Evolutionary conservation across 371 early-diverging fungal genomes (phyloP).

Genomic region (Mucor saturninus): DNA sequence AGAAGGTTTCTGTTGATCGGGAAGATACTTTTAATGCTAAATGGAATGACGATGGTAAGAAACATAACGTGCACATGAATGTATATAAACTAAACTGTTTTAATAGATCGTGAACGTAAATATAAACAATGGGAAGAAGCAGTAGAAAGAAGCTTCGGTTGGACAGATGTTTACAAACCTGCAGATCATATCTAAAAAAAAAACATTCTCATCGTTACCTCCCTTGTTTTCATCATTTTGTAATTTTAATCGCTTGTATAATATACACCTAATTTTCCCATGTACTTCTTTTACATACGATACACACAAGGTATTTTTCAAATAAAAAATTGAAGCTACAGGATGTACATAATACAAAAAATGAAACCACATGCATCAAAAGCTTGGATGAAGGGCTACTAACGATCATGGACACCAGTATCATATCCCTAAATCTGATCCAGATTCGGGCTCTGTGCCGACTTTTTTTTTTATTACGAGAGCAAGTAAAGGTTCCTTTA

Average conservation of each 20-base stretch:
- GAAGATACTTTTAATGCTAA: slow-evolving; percentile 50
- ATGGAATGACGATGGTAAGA: slow-evolving; percentile 47
- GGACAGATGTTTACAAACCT: slow-evolving; percentile 46
- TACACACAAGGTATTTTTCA: too few species aligned
- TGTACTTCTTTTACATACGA: too few species aligned
- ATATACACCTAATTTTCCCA: neutral
- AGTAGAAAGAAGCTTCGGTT: slow-evolving; percentile 71
- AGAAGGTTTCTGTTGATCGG: slow-evolving; percentile 30
- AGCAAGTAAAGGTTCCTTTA: too few species aligned
- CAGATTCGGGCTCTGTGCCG: too few species aligned
- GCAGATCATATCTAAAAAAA: slow-evolving; percentile 14
- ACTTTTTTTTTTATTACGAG: too few species aligned
- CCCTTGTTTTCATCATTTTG: neutral
- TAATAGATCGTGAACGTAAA: slow-evolving; percentile 59
- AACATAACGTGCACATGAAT: neutral
- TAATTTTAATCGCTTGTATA: slow-evolving; percentile 5
- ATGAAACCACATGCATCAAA: too few species aligned
- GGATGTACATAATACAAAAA: too few species aligned
- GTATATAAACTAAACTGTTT: slow-evolving; percentile 18
- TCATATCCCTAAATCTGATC: too few species aligned
- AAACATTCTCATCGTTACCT: neutral
- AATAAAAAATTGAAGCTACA: too few species aligned
- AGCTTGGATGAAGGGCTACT: too few species aligned
- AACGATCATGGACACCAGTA: too few species aligned
- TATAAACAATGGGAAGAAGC: slow-evolving; percentile 82